Evolutionary conservation across 176 grass and related monocot genomes (phyloP), one percentile per base, ranked within the genome.

Genomic region (Microstegium vimineum): DNA sequence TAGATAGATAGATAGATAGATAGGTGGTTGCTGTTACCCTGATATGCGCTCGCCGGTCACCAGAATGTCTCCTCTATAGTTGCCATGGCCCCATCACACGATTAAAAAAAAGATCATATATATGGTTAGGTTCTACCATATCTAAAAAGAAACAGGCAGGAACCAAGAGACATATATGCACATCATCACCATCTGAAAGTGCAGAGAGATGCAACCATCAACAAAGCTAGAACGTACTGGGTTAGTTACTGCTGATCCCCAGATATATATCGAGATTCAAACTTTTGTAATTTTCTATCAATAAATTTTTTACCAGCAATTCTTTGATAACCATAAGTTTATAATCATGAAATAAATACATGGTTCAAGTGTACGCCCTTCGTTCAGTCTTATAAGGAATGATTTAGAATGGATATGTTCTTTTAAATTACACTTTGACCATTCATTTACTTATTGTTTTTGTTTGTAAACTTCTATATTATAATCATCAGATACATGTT

Each of bases 1-100:
- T n/a, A n/a, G n/a, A n/a, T n/a, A n/a, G n/a, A n/a, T n/a, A n/a
- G n/a, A n/a, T n/a, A n/a, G n/a, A n/a, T n/a, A n/a, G 88, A 81
- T 76, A 73, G 66, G 73, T 40, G 47, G 78, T 86, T 86, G 88
- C 35, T 77, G 78, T 82, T 85, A 12, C 42, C 72, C 81, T 82
- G 57, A 78, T 86, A 60, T 49, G 78, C 68, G 76, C 38, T 73
- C 66, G 79, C 68, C 59, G 71, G 71, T 78, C 83, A n/a, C 61
- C 75, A n/a, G 83, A 82, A 85, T 76, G 77, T 79, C 74, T 86
- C 69, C 16, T 49, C n/a, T 71, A 47, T 33, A 66, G 78, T 77
- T 90, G 66, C 14, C 74, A 51, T 49, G 66, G 78, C 78, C 61
- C 59, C 79, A 82, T 82, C 83, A 66, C 2, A 20, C 14, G n/a